Evolutionary conservation across 371 early-diverging fungal species (phyloP).

Genomic region (Mortierella polycephala): DNA sequence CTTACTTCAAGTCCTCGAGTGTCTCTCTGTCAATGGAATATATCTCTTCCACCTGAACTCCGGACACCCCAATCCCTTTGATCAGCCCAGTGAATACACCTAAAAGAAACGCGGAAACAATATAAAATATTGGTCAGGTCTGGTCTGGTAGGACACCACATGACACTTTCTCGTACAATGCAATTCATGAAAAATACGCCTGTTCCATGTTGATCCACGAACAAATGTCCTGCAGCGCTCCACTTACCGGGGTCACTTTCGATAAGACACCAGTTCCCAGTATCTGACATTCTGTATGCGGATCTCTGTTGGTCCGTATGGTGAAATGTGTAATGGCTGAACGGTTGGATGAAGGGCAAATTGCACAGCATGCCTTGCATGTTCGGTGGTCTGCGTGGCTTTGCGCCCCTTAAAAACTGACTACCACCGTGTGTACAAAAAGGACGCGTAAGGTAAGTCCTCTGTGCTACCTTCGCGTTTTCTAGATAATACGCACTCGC

Average conservation of each 20-base stretch:
- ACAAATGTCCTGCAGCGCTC: not conserved
- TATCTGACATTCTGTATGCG: constrained; percentile 62
- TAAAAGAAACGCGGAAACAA: constrained; percentile 20
- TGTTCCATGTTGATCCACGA: not conserved
- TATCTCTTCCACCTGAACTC: constrained; percentile 86
- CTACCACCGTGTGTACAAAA: too few relatives aligned
- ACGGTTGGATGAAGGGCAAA: not conserved
- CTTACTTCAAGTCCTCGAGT: constrained; percentile 72
- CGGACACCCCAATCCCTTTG: constrained; percentile 82
- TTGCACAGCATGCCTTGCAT: not conserved
- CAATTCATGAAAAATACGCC: not conserved
- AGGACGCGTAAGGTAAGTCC: too few relatives aligned
- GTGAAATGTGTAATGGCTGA: not conserved
- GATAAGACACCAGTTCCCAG: constrained; percentile 88
- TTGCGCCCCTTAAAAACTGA: too few relatives aligned
- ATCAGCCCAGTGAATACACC: constrained; percentile 94
- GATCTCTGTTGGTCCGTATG: constrained; percentile 6
- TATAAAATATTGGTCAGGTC: not conserved
- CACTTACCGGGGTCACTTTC: constrained; percentile 86
- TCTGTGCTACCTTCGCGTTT: too few relatives aligned
- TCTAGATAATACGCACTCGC: too few relatives aligned
- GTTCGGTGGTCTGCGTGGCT: too few relatives aligned
- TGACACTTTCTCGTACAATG: too few relatives aligned
- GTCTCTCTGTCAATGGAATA: constrained; percentile 77
- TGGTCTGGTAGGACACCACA: too few relatives aligned